A percentile compares a stretch with the other conserved stretches of the same genome.
Conservation (phyloP, 129 eudicot genomes). For the Pulicaria dysenterica region DNA sequence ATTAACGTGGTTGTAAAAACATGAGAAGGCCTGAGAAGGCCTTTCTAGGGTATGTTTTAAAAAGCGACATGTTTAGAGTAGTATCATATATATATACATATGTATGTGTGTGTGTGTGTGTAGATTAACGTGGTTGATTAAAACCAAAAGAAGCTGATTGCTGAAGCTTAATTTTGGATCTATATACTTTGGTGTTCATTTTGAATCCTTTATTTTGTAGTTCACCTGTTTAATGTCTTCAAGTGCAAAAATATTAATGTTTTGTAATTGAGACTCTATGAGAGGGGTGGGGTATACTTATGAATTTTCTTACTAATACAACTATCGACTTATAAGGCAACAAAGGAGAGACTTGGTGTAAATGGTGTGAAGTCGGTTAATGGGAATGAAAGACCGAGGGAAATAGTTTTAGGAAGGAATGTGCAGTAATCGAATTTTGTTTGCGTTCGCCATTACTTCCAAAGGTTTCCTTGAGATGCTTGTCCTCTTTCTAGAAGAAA, state of each 20-base stretch:
- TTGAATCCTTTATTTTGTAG: not conserved
- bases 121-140: slow-evolving; percentile 8
- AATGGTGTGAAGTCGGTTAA: no score
- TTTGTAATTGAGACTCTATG: not conserved
- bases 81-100: not conserved
- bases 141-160: not conserved
- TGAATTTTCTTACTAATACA: slow-evolving; percentile 22
- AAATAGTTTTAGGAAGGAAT: no score
- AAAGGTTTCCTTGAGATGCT: slow-evolving; percentile 80
- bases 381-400: slow-evolving; percentile 85
- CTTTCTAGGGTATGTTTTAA: slow-evolving; percentile 59
- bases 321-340: slow-evolving; percentile 52
- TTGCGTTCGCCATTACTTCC: no score
- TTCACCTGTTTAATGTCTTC: not conserved
- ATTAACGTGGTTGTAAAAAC: no score
- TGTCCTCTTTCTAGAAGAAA: slow-evolving; percentile 80
- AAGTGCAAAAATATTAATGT: not conserved
- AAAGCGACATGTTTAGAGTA: not conserved
- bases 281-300: not conserved
- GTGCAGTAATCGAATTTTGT: no score
- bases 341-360: slow-evolving; percentile 59
- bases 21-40: no score
- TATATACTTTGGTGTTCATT: slow-evolving; percentile 3
- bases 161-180: slow-evolving; percentile 18
- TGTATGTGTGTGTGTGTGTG: not conserved